Percentiles rank a stretch among this genome's conserved stretches.
These are phyloP conservation scores for Hamamelis virginiana DNA, from an alignment of 164 flowering plant species.

Conservation along the genomic window DNA sequence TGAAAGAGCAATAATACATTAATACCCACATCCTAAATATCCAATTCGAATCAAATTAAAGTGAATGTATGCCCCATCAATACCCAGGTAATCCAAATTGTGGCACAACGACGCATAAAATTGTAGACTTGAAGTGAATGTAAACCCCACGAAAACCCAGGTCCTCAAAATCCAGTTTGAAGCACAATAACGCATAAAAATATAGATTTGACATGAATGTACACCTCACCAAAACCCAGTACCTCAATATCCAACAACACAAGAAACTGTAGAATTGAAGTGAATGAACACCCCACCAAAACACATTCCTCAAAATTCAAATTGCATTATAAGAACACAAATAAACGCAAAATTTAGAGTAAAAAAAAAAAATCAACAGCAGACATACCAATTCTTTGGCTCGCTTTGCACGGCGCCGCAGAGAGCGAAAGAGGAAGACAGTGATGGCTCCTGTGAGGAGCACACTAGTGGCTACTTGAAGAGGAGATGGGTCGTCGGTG, in stretches of 20 bases:
- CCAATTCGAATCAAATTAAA: neutral
- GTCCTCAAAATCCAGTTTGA: conserved; percentile 5
- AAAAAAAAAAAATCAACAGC: neutral
- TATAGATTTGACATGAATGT: neutral
- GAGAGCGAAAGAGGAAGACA: conserved; percentile 86
- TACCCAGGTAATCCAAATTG: too few species aligned
- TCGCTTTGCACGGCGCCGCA: conserved; percentile 82
- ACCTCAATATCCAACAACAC: too few species aligned
- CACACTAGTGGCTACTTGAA: conserved; percentile 84
- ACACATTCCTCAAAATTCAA: too few species aligned
- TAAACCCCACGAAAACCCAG: conserved; percentile 1
- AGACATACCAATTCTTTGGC: conserved; percentile 72
- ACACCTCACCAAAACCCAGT: neutral
- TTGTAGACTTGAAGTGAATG: neutral
- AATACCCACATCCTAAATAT: neutral
- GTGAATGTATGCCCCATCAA: too few species aligned
- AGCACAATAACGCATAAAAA: neutral
- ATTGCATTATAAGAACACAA: neutral
- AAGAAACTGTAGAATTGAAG: neutral
- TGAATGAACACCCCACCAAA: neutral
- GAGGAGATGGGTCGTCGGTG: conserved; percentile 60
- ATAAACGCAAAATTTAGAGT: neutral
- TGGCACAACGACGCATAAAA: neutral
- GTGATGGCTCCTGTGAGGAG: conserved; percentile 91
- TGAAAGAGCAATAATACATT: neutral